A percentile compares a stretch with the other conserved stretches of the same genome.
Conservation (phyloP, 106 monocot genomes). For the Alisma plantagoaquatica region DNA sequence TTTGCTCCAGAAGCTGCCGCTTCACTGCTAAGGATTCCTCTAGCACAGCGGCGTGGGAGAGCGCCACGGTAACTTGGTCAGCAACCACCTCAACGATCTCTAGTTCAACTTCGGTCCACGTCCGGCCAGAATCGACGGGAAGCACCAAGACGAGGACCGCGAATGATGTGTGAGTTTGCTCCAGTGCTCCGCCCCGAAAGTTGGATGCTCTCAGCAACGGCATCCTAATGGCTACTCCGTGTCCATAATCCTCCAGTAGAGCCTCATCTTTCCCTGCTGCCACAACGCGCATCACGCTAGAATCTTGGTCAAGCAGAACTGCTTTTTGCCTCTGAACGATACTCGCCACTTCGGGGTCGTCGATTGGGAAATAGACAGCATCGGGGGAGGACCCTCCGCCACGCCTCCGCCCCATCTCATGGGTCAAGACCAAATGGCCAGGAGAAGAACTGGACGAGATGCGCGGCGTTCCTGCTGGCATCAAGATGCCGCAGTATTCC, state of each 20-base stretch:
- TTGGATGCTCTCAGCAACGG: not conserved
- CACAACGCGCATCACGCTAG: not conserved
- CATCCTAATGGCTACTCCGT: not conserved
- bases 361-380: not conserved
- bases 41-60: slow-evolving; percentile 26
- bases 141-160: slow-evolving; percentile 4
- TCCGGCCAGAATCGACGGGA: not conserved
- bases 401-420: slow-evolving; percentile 4
- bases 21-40: slow-evolving; percentile 28
- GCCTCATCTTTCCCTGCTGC: too few relatives aligned
- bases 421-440: not conserved
- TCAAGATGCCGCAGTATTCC: slow-evolving; percentile 4
- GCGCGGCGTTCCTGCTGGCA: not conserved
- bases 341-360: slow-evolving; percentile 4
- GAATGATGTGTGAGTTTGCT: not conserved
- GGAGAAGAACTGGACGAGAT: not conserved
- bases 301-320: not conserved
- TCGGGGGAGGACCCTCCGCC: not conserved
- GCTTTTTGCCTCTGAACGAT: not conserved
- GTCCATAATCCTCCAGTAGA: not conserved
- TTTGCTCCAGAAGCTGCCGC: slow-evolving; percentile 13
- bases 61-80: slow-evolving; percentile 34
- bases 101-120: slow-evolving; percentile 14
- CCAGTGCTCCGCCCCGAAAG: not conserved
- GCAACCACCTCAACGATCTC: slow-evolving; percentile 30